Conservation (phyloP, 768 basidiomycete genomes). For the Phylloporus sp. region DNA sequence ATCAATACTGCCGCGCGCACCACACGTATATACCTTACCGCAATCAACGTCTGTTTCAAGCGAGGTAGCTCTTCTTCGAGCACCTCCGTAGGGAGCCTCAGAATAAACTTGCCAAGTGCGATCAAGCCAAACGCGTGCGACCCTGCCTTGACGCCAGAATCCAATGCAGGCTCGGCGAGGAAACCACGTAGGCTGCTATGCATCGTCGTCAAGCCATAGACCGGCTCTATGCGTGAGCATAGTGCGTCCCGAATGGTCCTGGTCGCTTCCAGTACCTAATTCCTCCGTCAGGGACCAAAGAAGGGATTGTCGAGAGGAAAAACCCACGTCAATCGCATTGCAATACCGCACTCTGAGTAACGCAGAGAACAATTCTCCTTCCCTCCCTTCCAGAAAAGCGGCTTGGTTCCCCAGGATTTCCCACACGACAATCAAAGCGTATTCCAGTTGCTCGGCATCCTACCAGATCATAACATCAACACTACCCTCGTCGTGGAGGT, state of each 20-base stretch:
- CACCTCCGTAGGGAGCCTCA: constrained; percentile 76
- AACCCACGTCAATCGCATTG: constrained; percentile 61
- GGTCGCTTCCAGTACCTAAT: constrained; percentile 76
- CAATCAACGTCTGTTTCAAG: constrained; percentile 62
- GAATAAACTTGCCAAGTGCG: constrained; percentile 76
- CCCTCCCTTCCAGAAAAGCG: constrained; percentile 69
- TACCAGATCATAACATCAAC: constrained; percentile 27
- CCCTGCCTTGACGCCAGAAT: constrained; percentile 52
- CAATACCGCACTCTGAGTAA: constrained; percentile 71
- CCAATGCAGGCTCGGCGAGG: constrained; percentile 47
- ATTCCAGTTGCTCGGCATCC: constrained; percentile 64
- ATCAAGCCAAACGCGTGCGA: constrained; percentile 81
- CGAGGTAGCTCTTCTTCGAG: constrained; percentile 85
- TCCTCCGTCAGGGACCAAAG: neutral
- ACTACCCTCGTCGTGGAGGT: neutral
- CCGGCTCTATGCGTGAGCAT: constrained; percentile 68
- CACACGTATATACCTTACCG: constrained; percentile 39
- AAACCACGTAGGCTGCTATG: constrained; percentile 69
- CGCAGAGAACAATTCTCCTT: constrained; percentile 68
- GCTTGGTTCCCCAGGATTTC: constrained; percentile 77
- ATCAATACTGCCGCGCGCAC: neutral
- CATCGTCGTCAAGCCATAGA: constrained; percentile 80
- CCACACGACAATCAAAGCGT: constrained; percentile 78
- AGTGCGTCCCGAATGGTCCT: constrained; percentile 75
- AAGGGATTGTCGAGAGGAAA: neutral